Evolutionary conservation across 306 rosid species (phyloP).

Genomic region (Acacia confusa): DNA sequence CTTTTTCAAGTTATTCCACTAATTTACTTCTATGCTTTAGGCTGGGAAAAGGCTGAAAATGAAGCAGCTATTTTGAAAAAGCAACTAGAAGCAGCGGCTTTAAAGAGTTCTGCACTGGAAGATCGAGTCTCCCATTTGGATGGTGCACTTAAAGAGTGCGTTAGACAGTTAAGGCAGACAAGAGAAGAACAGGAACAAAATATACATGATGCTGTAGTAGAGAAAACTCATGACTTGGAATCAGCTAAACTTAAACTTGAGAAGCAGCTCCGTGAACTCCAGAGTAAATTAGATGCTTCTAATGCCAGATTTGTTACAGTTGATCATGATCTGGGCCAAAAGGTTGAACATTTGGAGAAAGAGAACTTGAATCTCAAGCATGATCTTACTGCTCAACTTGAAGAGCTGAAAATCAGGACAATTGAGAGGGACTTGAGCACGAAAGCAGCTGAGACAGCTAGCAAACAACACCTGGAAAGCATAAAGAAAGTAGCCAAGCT

Average conservation of each 20-base stretch:
- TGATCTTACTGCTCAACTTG: conserved; percentile 61
- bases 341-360: conserved; percentile 62
- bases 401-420: conserved; percentile 77
- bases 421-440: conserved; percentile 94
- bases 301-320: conserved; percentile 40
- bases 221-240: conserved; percentile 67
- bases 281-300: conserved; percentile 50
- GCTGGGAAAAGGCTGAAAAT: conserved; percentile 97
- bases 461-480: conserved; percentile 92
- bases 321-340: conserved; percentile 53
- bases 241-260: conserved; percentile 70
- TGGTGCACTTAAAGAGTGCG: conserved; percentile 96
- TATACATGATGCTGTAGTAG: conserved; percentile 56
- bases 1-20: background rate
- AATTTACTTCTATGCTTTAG: conserved; percentile 34
- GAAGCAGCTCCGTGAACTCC: conserved; percentile 64
- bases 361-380: conserved; percentile 73
- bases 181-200: conserved; percentile 84
- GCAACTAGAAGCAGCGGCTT: conserved; percentile 61
- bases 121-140: conserved; percentile 85
- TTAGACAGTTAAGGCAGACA: conserved; percentile 89
- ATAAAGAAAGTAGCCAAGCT: conserved; percentile 88
- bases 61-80: conserved; percentile 72
- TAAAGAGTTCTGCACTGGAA: conserved; percentile 65
- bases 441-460: conserved; percentile 89